A percentile compares a stretch with the other conserved stretches of the same genome.
Evolutionary conservation across 768 basidiomycete genomes (phyloP).

Genomic region (Rhodotorula toruloides): DNA sequence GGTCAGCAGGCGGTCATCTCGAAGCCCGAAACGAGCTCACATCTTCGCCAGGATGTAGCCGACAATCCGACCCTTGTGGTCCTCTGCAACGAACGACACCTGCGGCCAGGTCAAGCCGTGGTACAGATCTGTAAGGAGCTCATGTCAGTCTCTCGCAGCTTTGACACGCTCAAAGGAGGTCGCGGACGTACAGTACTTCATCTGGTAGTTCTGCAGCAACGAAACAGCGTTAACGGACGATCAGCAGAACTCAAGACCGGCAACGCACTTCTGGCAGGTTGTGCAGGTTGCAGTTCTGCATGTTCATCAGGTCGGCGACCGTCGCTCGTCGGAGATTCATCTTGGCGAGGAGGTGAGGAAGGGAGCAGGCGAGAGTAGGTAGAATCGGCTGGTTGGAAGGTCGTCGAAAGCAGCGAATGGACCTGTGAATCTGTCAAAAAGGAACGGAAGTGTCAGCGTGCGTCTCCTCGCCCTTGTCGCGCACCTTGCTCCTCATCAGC

Average conservation of each 20-base stretch:
- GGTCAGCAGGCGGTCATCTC: neutral
- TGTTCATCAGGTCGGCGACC: slow-evolving; percentile 72
- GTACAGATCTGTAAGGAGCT: slow-evolving; percentile 63
- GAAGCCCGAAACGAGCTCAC: slow-evolving; percentile 51
- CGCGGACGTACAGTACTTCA: slow-evolving; percentile 38
- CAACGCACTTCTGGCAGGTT: slow-evolving; percentile 66
- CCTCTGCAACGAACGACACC: slow-evolving; percentile 87
- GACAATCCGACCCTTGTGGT: slow-evolving; percentile 78
- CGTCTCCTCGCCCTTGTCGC: no score
- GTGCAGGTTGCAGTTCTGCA: slow-evolving; percentile 90
- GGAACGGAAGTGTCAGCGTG: no score
- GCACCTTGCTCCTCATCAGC: no score
- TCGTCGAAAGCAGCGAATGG: no score
- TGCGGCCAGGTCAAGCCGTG: slow-evolving; percentile 89
- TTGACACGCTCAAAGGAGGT: no score
- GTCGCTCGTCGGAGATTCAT: slow-evolving; percentile 52
- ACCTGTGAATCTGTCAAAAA: no score
- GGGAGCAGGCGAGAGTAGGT: no score
- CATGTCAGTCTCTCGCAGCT: neutral
- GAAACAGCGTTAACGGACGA: neutral
- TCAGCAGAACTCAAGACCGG: slow-evolving; percentile 59
- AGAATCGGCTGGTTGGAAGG: no score
- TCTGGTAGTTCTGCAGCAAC: slow-evolving; percentile 33
- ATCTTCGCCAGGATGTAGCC: slow-evolving; percentile 96
- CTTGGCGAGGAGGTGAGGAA: no score